These are phyloP conservation scores for Trypanosoma mega DNA, from an alignment of 208 protist species.

Conservation along the genomic window DNA sequence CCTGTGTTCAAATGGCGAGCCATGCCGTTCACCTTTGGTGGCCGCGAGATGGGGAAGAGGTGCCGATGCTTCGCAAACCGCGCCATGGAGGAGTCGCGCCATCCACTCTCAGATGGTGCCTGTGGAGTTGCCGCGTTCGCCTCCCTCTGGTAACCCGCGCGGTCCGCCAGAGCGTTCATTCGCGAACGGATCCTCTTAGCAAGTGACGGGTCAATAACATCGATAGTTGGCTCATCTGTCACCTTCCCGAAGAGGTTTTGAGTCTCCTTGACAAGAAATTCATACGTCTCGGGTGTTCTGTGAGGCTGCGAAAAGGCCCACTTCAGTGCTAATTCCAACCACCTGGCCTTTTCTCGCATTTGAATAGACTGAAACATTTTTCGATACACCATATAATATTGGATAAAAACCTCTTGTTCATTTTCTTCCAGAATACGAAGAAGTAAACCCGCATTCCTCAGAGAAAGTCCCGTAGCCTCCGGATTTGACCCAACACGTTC, in stretches of 20 bases:
- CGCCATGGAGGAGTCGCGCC: constrained; percentile 3
- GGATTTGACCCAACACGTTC: constrained; percentile 1
- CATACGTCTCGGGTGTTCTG: constrained; percentile 4
- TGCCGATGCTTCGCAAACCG: constrained; percentile 20
- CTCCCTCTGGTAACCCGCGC: constrained; percentile 5
- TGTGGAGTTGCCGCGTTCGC: neutral
- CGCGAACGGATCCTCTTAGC: constrained; percentile 12
- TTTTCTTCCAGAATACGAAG: constrained; percentile 73
- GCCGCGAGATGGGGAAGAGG: neutral
- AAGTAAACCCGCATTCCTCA: constrained; percentile 52
- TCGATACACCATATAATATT: constrained; percentile 56
- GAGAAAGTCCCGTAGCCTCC: constrained; percentile 31
- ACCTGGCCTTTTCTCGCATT: constrained; percentile 7
- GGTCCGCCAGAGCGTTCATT: constrained; percentile 4
- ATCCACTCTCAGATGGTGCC: neutral
- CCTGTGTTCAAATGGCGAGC: neutral
- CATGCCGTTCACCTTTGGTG: neutral
- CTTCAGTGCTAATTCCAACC: constrained; percentile 25
- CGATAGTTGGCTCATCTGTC: neutral
- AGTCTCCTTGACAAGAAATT: constrained; percentile 22
- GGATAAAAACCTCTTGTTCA: constrained; percentile 59
- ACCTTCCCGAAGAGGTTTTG: constrained; percentile 1
- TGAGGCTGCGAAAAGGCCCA: constrained; percentile 18
- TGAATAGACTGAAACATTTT: constrained; percentile 7
- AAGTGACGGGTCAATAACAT: neutral